Evolutionary conservation across 306 rosid genomes (phyloP).

Genomic region (Rosa rugosa): DNA sequence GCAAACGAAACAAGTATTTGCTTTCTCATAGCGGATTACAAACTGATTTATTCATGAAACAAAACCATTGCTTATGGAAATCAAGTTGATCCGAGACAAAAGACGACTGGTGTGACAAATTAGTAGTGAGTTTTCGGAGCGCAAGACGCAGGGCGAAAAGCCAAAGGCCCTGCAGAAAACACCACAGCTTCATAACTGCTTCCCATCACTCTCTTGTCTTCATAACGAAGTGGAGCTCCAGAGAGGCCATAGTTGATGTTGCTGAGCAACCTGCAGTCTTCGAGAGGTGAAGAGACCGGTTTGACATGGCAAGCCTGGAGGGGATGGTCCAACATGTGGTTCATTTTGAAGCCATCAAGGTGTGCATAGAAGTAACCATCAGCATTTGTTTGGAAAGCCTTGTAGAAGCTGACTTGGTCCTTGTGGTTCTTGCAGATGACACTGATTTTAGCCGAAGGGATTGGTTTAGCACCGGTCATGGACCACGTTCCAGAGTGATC

Average conservation of each 20-base stretch:
- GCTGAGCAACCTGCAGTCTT: constrained; percentile 55
- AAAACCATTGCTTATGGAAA: constrained; percentile 3
- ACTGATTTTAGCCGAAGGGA: constrained; percentile 72
- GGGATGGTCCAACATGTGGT: constrained; percentile 69
- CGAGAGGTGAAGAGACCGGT: constrained; percentile 68
- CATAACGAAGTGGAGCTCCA: constrained; percentile 72
- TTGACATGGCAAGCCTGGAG: constrained; percentile 77
- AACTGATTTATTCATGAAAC: constrained; percentile 22
- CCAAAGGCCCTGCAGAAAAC: constrained; percentile 86
- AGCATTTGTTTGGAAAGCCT: constrained; percentile 60
- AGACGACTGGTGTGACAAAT: not conserved
- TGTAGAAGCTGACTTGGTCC: constrained; percentile 68
- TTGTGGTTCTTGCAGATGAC: constrained; percentile 72
- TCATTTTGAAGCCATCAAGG: constrained; percentile 64
- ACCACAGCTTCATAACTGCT: constrained; percentile 63
- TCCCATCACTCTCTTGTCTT: constrained; percentile 55
- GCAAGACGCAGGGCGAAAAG: constrained; percentile 72
- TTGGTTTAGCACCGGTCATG: constrained; percentile 60
- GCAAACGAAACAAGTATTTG: not conserved
- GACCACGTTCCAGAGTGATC: constrained; percentile 70
- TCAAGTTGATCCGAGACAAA: not conserved
- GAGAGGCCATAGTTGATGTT: constrained; percentile 71
- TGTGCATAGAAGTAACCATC: constrained; percentile 73
- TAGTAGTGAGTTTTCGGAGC: constrained; percentile 40
- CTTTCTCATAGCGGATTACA: constrained; percentile 7